Conservation (phyloP, 495 filamentous ascomycete genomes). For the Aspergillus diversus region DNA sequence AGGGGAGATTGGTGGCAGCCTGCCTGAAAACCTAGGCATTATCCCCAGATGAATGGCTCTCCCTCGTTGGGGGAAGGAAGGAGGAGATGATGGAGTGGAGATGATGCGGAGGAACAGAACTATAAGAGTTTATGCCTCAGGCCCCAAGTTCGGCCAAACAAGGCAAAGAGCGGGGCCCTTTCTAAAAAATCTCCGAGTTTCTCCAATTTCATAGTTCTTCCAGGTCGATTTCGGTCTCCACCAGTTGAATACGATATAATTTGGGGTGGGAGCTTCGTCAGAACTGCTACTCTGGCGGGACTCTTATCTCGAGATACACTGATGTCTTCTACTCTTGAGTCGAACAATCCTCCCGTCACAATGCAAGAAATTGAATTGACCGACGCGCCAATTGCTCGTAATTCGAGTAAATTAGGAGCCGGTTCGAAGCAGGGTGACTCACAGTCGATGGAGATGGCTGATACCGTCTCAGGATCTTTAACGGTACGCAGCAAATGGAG, state of each 20-base stretch:
- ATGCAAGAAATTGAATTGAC: conserved; percentile 6
- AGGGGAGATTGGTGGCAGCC: too few species aligned
- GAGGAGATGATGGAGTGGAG: background rate
- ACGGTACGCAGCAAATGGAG: conserved; percentile 27
- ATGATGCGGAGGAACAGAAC: background rate
- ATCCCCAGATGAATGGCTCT: too few species aligned
- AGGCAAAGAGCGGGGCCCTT: background rate
- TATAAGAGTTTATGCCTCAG: background rate
- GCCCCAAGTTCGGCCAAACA: background rate
- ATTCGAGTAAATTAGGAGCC: background rate
- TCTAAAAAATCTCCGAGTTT: background rate
- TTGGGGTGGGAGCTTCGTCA: too few species aligned
- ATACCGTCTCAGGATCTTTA: background rate
- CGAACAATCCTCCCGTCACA: background rate
- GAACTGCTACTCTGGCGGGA: too few species aligned
- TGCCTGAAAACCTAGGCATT: too few species aligned
- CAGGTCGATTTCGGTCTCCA: too few species aligned
- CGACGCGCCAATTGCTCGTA: background rate
- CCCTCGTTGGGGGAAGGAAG: background rate
- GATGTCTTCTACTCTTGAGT: background rate
- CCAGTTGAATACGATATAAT: too few species aligned
- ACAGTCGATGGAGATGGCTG: background rate
- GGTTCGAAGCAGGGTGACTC: conserved; percentile 1
- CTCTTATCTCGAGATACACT: too few species aligned
- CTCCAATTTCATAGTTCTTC: too few species aligned